phyloP scores from a whole-genome alignment of 768 basidiomycete genomes.

The Pilatotrama ljubarskyi region DNA sequence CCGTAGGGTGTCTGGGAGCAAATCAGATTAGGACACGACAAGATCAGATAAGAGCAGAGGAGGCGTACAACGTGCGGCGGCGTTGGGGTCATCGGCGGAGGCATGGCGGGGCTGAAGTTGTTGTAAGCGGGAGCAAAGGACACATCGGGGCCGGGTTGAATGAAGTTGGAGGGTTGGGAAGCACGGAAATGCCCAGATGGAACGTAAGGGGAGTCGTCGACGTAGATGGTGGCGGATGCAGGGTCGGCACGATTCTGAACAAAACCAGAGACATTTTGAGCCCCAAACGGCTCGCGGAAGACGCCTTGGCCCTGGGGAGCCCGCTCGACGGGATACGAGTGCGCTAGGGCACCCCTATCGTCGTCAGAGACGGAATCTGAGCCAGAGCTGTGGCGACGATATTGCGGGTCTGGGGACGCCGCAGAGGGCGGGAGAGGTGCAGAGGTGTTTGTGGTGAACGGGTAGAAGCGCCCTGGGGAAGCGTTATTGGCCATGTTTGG shows the following conservation, averaged over 20 bases:
- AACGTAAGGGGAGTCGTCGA: constrained; percentile 23
- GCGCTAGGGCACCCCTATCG: constrained; percentile 11
- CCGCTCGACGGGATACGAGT: constrained; percentile 12
- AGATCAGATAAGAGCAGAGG: constrained; percentile 19
- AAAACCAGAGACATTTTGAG: constrained; percentile 8
- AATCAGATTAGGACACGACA: constrained; percentile 8
- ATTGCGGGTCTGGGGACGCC: constrained; percentile 9
- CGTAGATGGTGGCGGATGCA: constrained; percentile 17
- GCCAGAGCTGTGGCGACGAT: constrained; percentile 17
- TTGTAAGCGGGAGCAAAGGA: neutral
- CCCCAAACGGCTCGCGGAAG: constrained; percentile 9
- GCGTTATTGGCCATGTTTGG: constrained; percentile 25
- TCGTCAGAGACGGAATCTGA: constrained; percentile 21
- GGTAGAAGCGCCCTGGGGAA: constrained; percentile 24
- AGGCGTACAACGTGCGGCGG: constrained; percentile 11
- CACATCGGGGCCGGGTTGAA: constrained; percentile 9
- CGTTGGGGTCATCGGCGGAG: constrained; percentile 13
- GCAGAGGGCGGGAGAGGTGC: constrained; percentile 18
- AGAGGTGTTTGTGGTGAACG: constrained; percentile 16
- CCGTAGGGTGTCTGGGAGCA: constrained; percentile 2
- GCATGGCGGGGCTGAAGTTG: constrained; percentile 2
- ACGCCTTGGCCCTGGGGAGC: constrained; percentile 9
- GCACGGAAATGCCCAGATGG: constrained; percentile 13
- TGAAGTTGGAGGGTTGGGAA: constrained; percentile 2
- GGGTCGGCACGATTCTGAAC: constrained; percentile 2